Base-by-base conservation (phyloP, 108 stramenopile species). In the Nitzschia palea region DNA sequence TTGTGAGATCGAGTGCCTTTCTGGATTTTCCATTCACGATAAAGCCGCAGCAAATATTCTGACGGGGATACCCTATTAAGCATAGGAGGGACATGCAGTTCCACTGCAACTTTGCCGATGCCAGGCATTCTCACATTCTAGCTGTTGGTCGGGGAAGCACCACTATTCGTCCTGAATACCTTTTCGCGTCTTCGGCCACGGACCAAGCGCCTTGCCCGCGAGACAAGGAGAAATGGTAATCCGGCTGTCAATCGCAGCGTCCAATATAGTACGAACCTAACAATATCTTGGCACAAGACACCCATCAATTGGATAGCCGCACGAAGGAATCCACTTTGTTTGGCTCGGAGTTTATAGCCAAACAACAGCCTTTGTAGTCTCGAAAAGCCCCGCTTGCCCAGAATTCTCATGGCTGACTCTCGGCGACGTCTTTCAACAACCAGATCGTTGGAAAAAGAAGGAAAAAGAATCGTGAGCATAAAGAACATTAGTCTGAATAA, bases 351-450 rank as follows among this genome's bases (percentile, higher is more conserved):
- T 35, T 70, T 52, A 10, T 89, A 73, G 17, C 86, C 87, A 77
- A 79, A 86, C 36, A 73, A 26, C 4, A 88, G 79, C 0, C 86
- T 82, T 54, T 60, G 44, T 0, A 55, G 29, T 25, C 82, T 57
- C 14, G 69, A 68, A 42, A 87, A 47, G 4, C 76, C 74, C 27
- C 90, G 83, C 35, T 86, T 61, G n/a, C 44, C 27, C 14, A 92
- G 56, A 33, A 92, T 65, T 33, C 67, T 69, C 83, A 87, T 89
- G 15, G 87, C 90, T 42, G 80, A 82, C 32, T 68, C 75, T 27
- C 86, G 65, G 15, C 90, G 82, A 62, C 82, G 85, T 18, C 86
- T 86, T 59, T 25, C 9, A 22, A 25, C 14, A 14, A 44, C 40
- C 22, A 28, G 20, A 15, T 44, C 12, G n/a, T 1, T 12, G 1